A percentile compares a stretch with the other conserved stretches of the same genome.
Conservation (phyloP, 1,284 basidiomycete species). For the Microbotryum intermedium region DNA sequence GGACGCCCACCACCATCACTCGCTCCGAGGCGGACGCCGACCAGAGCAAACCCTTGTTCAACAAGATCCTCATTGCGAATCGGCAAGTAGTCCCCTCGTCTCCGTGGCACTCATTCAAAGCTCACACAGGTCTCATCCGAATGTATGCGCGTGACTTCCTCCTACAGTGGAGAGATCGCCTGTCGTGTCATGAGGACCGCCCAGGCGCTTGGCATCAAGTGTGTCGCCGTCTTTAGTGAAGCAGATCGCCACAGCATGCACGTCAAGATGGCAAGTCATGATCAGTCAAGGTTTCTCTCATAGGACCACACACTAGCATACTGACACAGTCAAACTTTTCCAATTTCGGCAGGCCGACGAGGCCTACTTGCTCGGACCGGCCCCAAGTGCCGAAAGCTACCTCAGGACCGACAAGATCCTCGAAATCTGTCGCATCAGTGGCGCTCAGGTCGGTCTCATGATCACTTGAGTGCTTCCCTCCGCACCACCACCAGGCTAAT, state of each 20-base stretch:
- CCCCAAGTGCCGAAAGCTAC: constrained; percentile 79
- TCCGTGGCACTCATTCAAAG: background rate
- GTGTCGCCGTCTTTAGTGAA: constrained; percentile 82
- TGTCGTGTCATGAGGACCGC: constrained; percentile 85
- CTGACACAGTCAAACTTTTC: background rate
- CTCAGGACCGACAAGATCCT: constrained; percentile 82
- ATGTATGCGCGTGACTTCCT: background rate
- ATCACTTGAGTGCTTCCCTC: background rate
- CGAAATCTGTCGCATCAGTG: constrained; percentile 64
- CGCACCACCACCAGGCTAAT: background rate
- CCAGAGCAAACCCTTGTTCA: constrained; percentile 30
- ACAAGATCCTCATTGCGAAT: constrained; percentile 80
- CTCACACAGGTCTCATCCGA: background rate
- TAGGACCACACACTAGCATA: background rate
- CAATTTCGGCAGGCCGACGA: constrained; percentile 69
- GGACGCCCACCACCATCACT: too few species aligned
- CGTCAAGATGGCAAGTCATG: constrained; percentile 44
- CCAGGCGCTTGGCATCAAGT: constrained; percentile 75
- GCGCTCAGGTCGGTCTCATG: constrained; percentile 57
- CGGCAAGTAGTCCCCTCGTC: constrained; percentile 44
- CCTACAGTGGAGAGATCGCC: constrained; percentile 76
- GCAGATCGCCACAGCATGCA: constrained; percentile 70
- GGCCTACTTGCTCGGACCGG: constrained; percentile 85
- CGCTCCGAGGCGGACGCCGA: too few species aligned
- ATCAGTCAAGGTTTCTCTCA: background rate